Conservation (phyloP, 2,329 filamentous ascomycete genomes). For the Trichoderma asperellum region DNA sequence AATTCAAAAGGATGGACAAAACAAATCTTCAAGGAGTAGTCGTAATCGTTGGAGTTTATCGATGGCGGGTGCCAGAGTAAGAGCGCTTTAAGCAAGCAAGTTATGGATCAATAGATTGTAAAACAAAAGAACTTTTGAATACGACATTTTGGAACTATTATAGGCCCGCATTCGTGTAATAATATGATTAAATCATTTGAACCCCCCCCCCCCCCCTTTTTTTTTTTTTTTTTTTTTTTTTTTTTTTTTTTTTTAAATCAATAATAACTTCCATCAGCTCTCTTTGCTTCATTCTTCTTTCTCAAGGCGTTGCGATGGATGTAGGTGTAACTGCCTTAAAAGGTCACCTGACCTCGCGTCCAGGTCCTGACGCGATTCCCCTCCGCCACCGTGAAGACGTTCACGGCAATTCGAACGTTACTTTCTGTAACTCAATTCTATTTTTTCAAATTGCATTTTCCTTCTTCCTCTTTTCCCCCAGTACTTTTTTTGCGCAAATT, state of each 20-base stretch:
- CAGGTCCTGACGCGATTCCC: slow-evolving; percentile 1
- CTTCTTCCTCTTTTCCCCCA: not conserved
- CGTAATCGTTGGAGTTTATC: not conserved
- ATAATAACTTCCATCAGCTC: not conserved
- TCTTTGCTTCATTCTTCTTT: not conserved
- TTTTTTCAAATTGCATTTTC: not conserved
- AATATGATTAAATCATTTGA: not conserved
- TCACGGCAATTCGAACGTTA: not conserved
- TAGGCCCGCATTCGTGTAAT: not conserved
- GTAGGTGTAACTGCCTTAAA: slow-evolving; percentile 4
- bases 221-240: too few relatives aligned
- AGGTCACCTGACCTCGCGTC: slow-evolving; percentile 33
- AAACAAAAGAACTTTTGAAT: not conserved
- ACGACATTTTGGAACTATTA: not conserved
- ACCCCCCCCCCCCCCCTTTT: too few relatives aligned
- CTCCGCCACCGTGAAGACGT: slow-evolving; percentile 7
- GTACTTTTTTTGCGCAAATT: not conserved
- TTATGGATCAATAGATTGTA: not conserved
- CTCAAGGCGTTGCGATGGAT: not conserved
- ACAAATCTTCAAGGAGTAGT: not conserved
- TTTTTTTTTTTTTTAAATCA: too few relatives aligned
- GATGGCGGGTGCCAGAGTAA: not conserved
- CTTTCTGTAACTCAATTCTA: not conserved
- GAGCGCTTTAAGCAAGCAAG: not conserved
- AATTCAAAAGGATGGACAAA: not conserved